phyloP scores from a whole-genome alignment of 805 yeast species.

The Candida sanyiensis region DNA sequence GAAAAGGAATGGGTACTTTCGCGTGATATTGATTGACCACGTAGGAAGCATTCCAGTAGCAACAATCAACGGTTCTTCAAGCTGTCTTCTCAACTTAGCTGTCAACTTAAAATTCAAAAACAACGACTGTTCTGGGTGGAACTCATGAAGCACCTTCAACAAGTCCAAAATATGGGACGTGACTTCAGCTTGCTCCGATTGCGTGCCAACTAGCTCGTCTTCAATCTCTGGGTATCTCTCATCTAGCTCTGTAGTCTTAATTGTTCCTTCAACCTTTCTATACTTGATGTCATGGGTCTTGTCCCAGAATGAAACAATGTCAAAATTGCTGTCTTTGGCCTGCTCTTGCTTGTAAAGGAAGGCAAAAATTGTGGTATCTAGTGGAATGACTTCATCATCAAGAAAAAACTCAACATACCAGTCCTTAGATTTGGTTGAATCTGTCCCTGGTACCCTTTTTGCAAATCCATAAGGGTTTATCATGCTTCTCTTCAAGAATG shows the following conservation, averaged over 20 bases:
- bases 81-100: slow-evolving; percentile 78
- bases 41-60: slow-evolving; percentile 82
- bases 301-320: slow-evolving; percentile 52
- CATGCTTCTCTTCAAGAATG: slow-evolving; percentile 37
- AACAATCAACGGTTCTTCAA: slow-evolving; percentile 84
- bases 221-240: slow-evolving; percentile 29
- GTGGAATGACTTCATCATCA: slow-evolving; percentile 52
- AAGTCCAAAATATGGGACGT: slow-evolving; percentile 36
- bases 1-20: slow-evolving; percentile 72
- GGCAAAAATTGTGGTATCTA: slow-evolving; percentile 70
- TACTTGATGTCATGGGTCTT: slow-evolving; percentile 47
- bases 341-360: slow-evolving; percentile 54
- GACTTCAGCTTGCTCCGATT: background rate
- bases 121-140: slow-evolving; percentile 15
- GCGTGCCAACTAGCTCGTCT: slow-evolving; percentile 26
- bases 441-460: slow-evolving; percentile 4
- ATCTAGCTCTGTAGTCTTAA: slow-evolving; percentile 19
- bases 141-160: slow-evolving; percentile 41
- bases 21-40: slow-evolving; percentile 75
- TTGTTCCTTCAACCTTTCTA: slow-evolving; percentile 31
- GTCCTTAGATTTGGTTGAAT: background rate
- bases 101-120: slow-evolving; percentile 78
- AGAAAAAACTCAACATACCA: slow-evolving; percentile 52
- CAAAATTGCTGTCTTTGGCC: slow-evolving; percentile 32
- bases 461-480: slow-evolving; percentile 26